Evolutionary conservation across 2,329 filamentous ascomycete genomes (phyloP), one percentile per base, ranked within the genome.

Genomic region (Proliferodiscus dingleyae): DNA sequence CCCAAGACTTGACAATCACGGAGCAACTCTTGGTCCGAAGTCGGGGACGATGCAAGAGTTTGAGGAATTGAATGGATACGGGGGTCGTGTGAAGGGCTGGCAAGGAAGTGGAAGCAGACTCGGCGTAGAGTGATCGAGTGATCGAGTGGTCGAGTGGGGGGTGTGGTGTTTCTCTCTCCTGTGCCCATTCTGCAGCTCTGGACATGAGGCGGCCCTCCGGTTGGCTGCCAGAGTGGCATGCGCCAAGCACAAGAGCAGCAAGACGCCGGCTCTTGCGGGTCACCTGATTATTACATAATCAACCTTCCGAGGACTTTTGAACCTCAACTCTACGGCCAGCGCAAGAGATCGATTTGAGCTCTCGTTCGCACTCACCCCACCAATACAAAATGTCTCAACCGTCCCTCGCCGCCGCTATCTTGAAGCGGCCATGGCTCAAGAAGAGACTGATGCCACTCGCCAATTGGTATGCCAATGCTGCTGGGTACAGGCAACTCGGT

Each of bases 401-500:
- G 37, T 84, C 75, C 64, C 77, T 89, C 70, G 80, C 85, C 63
- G 85, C 80, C 61, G 90, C 81, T 66, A 80, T 96, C 66, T 66
- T 81, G 66, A 85, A 85, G 76, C 83, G 89, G 64, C 90, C 91
- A 59, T 95, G 87, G 87, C 81, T 97, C 65, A 73, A 75, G 70
- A 83, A 76, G 61, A 77, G 85, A 72, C 72, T 97, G 69, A 80
- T 74, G 74, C 93, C 93, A 57, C 66, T 95, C 56, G 80, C 90
- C 70, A 79, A 82, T 64, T 95, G 89, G 89, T 97, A 97, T 75
- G 72, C 73, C 71, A 85, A 91, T 67, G 85, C 89, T 62, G 79
- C 90, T 61, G 91, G 91, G 67, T 95, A 96, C 80, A 85, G 89
- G 72, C 81, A 91, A 80, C 77, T 96, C 64, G 91, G 91, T 64